Evolutionary conservation across 2,329 filamentous ascomycete species (phyloP), one percentile per base, ranked within the genome.

Genomic region (Coniochaeta sp.): DNA sequence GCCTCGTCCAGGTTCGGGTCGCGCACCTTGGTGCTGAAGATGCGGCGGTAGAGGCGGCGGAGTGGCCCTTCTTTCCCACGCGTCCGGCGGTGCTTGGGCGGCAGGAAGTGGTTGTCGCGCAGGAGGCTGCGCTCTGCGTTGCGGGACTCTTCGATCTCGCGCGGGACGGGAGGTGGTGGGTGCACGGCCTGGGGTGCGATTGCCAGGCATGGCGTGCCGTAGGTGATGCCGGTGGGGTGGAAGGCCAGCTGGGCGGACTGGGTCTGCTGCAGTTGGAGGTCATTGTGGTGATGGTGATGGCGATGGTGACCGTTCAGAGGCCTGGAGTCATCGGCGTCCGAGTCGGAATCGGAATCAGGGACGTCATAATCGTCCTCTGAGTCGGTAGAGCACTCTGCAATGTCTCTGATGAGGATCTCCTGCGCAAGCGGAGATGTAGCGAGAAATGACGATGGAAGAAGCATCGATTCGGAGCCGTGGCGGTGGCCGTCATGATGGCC

Each of bases 91-190:
- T 80, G 78, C 62, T 84, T 85, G 16, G 82, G 79, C 3, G 82
- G 81, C n/a, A 84, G 69, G 35, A 86, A 70, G 61, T 85, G 77
- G 60, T 86, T 86, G 59, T 86, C 83, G 48, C 81, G 71, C 52
- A 86, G 65, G n/a, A 86, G 65, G 54, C 45, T 48, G 22, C 45
- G 45, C 28, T 48, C 45, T 5, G 79, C 81, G 40, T 78, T 67
- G 27, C 78, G 74, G 18, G 78, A 79, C 59, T 78, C 75, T 60
- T 77, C 45, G 26, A 48, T 13, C 26, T 48, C 45, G 8, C 18
- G 24, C 8, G 24, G 26, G n/a, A 22, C 12, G 10, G 45, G 45
- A 4, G 28, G 26, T 10, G 45, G 5, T 12, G 24, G 45, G 24
- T 18, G 28, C 6, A 26, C 24, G 12, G 45, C 27, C n/a, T 48